These are phyloP conservation scores for Rutidosis leptorrhynchoides DNA, from an alignment of 129 eudicot genomes.

Conservation along the genomic window DNA sequence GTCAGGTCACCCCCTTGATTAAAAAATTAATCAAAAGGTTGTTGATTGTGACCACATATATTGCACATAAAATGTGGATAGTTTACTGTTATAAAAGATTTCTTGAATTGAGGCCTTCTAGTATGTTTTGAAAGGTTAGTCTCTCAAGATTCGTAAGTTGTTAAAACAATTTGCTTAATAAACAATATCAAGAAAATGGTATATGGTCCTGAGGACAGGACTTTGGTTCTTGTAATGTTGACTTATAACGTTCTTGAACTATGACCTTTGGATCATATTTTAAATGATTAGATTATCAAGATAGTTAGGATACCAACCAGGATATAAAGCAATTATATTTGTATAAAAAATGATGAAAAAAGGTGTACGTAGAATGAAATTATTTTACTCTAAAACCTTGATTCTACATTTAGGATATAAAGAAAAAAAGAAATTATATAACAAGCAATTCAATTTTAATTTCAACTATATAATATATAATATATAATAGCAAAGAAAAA, in stretches of 20 bases:
- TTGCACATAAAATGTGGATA: too few species aligned
- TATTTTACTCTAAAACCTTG: conserved; percentile 4
- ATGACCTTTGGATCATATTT: conserved; percentile 9
- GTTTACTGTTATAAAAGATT: too few species aligned
- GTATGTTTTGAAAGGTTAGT: conserved; percentile 22
- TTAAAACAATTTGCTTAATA: not conserved
- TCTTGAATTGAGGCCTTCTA: conserved; percentile 16
- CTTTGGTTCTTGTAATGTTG: conserved; percentile 24
- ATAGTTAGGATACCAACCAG: conserved; percentile 1
- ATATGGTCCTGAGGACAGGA: conserved; percentile 6
- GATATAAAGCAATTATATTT: conserved; percentile 6
- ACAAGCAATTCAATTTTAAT: too few species aligned
- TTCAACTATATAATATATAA: too few species aligned
- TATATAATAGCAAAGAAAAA: too few species aligned
- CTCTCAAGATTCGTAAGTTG: conserved; percentile 22
- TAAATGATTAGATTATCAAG: conserved; percentile 20
- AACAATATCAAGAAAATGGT: conserved; percentile 25
- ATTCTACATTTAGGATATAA: not conserved
- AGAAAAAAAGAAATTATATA: not conserved
- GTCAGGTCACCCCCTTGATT: too few species aligned
- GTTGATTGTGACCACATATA: too few species aligned
- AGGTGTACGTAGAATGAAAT: not conserved
- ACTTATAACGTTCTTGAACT: conserved; percentile 19
- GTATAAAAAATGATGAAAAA: conserved; percentile 19
- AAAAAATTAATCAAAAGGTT: too few species aligned